phyloP scores from a whole-genome alignment of 2,329 filamentous ascomycete species.

The Aspergillus oerlinghausenensis region DNA sequence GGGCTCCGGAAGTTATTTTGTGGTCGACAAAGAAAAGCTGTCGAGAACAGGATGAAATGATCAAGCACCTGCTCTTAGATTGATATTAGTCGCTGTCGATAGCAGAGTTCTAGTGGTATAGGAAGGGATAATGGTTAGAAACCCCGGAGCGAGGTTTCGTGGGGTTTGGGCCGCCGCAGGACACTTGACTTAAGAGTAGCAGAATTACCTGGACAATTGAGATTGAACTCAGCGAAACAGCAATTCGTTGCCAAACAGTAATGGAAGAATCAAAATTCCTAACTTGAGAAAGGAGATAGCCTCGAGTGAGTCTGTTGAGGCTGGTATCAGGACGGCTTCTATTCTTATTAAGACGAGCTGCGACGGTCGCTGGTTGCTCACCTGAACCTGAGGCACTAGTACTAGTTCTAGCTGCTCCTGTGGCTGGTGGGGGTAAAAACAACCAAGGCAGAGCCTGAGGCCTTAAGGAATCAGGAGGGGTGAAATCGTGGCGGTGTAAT shows the following conservation, averaged over 20 bases:
- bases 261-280: slow-evolving; percentile 1
- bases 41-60: slow-evolving; percentile 13
- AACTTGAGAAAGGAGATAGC: neutral
- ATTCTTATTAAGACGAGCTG: slow-evolving; percentile 4
- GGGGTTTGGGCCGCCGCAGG: slow-evolving; percentile 34
- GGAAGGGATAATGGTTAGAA: slow-evolving; percentile 22
- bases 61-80: slow-evolving; percentile 11
- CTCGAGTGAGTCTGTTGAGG: neutral
- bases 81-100: slow-evolving; percentile 13
- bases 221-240: slow-evolving; percentile 5
- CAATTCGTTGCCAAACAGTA: slow-evolving; percentile 7
- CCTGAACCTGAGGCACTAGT: neutral
- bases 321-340: slow-evolving; percentile 8
- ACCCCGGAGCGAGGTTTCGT: slow-evolving; percentile 34
- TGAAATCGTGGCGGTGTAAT: slow-evolving; percentile 28
- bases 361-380: slow-evolving; percentile 1
- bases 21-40: slow-evolving; percentile 13
- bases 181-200: slow-evolving; percentile 22
- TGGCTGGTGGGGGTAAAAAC: slow-evolving; percentile 25
- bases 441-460: slow-evolving; percentile 15
- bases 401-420: slow-evolving; percentile 7
- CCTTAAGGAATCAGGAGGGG: slow-evolving; percentile 16
- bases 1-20: slow-evolving; percentile 9
- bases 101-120: slow-evolving; percentile 18
- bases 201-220: slow-evolving; percentile 28